Base-by-base conservation (phyloP, 768 basidiomycete species). In the Lyophyllum semitale region DNA sequence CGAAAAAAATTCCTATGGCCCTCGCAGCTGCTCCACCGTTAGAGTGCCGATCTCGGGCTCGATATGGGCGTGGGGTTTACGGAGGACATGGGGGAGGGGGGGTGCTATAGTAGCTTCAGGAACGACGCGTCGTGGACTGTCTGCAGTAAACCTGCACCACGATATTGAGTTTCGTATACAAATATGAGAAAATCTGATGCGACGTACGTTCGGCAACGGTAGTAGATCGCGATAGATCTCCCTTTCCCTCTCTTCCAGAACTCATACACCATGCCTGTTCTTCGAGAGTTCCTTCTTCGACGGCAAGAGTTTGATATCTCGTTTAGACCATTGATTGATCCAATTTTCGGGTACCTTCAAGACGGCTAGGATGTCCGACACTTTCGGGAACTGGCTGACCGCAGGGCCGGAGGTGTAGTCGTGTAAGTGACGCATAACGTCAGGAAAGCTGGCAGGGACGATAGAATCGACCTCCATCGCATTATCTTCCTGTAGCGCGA, bases 41-140 rank as follows among this genome's bases (percentile, higher is more conserved):
- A 5, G 78, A 72, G 42, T 78, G 73, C 55, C 61, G 11, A 90
- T 73, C 65, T 88, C 85, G 3, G 82, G 80, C 43, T 80, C 76
- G 48, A 91, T 71, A 26, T 78, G 75, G 1, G 76, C 68, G 33
- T 80, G 72, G 29, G 89, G 69, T 8, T 65, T 68, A 25, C 72
- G 76, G 20, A 93, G 73, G 23, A 84, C 59, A 22, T 61, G 61
- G 89, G 83, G 4, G 87, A 77, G 0, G 85, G 84, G 13, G 78
- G 68, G 63, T 91, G 77, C 56, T 87, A 83, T 12, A 93, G 73
- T 20, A 93, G 75, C 0, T 77, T 70, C 43, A 92, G 75, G 66
- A 89, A 90, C 12, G 82, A 85, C 0, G 89, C 79, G 67, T 93
- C 91, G 25, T 93, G 75, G 51, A 91, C 66, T 5, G 76, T 73